phyloP scores from a whole-genome alignment of 2,329 filamentous ascomycete species.

The Akanthomyces lecanii region DNA sequence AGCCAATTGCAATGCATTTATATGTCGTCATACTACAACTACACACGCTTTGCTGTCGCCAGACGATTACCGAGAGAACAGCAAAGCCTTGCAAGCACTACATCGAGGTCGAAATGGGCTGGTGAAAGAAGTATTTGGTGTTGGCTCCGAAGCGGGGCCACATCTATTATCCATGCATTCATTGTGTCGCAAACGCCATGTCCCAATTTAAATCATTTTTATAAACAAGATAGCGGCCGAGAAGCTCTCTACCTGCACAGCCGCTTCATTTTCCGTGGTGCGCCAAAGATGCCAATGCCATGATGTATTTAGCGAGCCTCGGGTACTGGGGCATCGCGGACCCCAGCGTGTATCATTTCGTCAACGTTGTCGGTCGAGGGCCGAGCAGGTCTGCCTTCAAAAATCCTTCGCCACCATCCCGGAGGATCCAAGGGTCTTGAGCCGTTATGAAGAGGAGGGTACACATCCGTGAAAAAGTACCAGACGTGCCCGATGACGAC shows the following conservation, averaged over 20 bases:
- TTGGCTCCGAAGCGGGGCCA: neutral
- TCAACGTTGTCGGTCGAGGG: conserved; percentile 42
- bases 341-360: conserved; percentile 10
- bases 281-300: conserved; percentile 2
- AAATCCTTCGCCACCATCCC: conserved; percentile 81
- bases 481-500: conserved; percentile 93
- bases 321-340: conserved; percentile 7
- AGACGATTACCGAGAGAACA: neutral
- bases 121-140: neutral
- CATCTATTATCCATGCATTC: neutral
- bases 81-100: neutral
- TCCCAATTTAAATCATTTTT: neutral
- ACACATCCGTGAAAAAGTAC: conserved; percentile 98
- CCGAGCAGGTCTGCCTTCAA: conserved; percentile 54
- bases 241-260: neutral
- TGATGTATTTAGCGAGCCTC: conserved; percentile 8
- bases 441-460: conserved; percentile 82
- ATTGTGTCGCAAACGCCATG: conserved; percentile 2
- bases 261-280: neutral
- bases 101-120: neutral
- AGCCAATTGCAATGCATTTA: neutral
- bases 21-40: conserved; percentile 5
- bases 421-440: conserved; percentile 85
- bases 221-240: conserved; percentile 3
- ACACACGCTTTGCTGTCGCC: neutral